Conservation (phyloP, 2,329 filamentous ascomycete genomes). For the Aspergillus phoenicis region DNA sequence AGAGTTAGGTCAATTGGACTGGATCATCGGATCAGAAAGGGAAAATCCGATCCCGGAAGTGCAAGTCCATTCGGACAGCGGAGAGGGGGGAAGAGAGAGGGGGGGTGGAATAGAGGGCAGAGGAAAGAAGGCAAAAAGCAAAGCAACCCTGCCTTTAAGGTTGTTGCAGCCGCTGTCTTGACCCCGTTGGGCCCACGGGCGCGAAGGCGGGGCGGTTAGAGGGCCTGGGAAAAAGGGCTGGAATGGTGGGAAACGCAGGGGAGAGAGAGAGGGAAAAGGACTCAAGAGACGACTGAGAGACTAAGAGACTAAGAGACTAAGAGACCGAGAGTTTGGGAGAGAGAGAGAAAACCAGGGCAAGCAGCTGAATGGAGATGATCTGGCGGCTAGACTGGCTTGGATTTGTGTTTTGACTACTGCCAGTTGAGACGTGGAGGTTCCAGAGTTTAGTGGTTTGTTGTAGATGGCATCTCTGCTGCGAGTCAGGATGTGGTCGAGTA, state of each 20-base stretch:
- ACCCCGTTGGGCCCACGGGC: constrained; percentile 30
- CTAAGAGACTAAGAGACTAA: too few species aligned
- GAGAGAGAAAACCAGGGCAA: constrained; percentile 1
- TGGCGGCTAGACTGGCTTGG: background rate
- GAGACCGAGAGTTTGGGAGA: too few species aligned
- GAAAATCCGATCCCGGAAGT: constrained; percentile 8
- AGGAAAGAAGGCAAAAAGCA: constrained; percentile 8
- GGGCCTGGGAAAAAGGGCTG: constrained; percentile 1
- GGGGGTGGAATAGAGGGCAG: background rate
- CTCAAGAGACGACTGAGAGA: too few species aligned
- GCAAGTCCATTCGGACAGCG: background rate
- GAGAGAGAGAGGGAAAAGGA: too few species aligned
- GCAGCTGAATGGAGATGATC: background rate
- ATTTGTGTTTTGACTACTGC: background rate
- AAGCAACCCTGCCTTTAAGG: constrained; percentile 23
- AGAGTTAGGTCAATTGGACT: constrained; percentile 16
- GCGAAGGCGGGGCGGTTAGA: constrained; percentile 24
- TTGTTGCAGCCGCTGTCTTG: constrained; percentile 30
- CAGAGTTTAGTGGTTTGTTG: background rate
- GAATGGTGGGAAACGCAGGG: background rate
- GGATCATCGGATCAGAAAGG: background rate
- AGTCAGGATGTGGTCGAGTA: background rate
- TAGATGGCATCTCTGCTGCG: background rate
- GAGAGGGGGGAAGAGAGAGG: constrained; percentile 2
- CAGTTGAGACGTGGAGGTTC: background rate